phyloP scores from a whole-genome alignment of 148 eudicot species.

The Fagopyrum homotropicum region DNA sequence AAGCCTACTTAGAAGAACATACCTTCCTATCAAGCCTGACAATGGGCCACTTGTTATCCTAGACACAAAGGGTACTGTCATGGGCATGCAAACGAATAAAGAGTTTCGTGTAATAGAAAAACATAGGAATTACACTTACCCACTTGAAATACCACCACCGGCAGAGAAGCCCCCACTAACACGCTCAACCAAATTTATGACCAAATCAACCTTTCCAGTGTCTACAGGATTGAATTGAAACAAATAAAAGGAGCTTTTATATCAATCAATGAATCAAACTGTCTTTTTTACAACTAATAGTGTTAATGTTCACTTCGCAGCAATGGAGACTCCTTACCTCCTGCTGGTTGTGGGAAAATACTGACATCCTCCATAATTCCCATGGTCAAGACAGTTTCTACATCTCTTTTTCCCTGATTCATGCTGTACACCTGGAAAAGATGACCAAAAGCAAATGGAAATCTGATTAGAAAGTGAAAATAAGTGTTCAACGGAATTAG shows the following conservation, averaged over 20 bases:
- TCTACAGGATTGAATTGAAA: slow-evolving; percentile 28
- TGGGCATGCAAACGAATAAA: neutral
- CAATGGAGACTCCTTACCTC: slow-evolving; percentile 43
- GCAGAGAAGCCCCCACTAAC: slow-evolving; percentile 97
- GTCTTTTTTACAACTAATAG: neutral
- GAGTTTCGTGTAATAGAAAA: neutral
- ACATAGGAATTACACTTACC: slow-evolving; percentile 40
- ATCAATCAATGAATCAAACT: neutral
- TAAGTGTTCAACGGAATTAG: neutral
- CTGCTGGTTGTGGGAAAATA: slow-evolving; percentile 97
- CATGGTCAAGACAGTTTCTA: slow-evolving; percentile 86
- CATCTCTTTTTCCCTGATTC: slow-evolving; percentile 98
- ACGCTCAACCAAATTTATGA: slow-evolving; percentile 94
- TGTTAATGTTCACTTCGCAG: neutral
- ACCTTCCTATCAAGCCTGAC: slow-evolving; percentile 98
- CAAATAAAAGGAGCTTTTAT: neutral
- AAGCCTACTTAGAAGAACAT: slow-evolving; percentile 10
- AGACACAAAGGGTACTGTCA: slow-evolving; percentile 12
- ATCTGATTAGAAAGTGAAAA: neutral
- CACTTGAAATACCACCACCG: slow-evolving; percentile 98
- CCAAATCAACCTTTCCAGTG: slow-evolving; percentile 91
- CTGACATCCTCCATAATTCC: slow-evolving; percentile 99
- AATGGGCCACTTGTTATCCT: slow-evolving; percentile 97
- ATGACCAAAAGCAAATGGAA: neutral
- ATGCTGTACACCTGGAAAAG: slow-evolving; percentile 79